phyloP scores from a whole-genome alignment of 768 basidiomycete species.

The Leccinum uliginosum region DNA sequence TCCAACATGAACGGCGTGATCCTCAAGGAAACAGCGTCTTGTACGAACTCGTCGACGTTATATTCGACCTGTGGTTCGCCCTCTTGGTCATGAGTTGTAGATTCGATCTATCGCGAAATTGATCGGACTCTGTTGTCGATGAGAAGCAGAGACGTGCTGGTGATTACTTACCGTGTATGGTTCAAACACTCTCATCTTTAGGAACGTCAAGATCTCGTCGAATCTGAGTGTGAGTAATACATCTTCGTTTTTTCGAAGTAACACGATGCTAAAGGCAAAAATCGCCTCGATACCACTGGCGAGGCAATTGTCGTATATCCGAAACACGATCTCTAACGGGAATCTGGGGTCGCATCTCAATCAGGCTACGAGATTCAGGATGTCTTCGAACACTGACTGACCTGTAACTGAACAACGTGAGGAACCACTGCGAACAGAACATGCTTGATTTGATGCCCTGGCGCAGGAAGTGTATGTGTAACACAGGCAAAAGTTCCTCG shows the following conservation, averaged over 20 bases:
- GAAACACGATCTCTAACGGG: constrained; percentile 89
- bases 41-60: constrained; percentile 77
- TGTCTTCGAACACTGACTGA: constrained; percentile 28
- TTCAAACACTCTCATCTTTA: constrained; percentile 82
- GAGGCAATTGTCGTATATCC: constrained; percentile 94
- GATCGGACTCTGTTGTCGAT: neutral
- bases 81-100: constrained; percentile 24
- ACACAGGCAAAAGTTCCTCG: constrained; percentile 87
- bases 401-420: constrained; percentile 96
- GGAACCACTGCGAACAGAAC: constrained; percentile 98
- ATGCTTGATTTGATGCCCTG: constrained; percentile 97
- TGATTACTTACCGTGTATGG: constrained; percentile 53
- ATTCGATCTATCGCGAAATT: constrained; percentile 21
- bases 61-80: constrained; percentile 37
- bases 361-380: neutral
- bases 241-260: constrained; percentile 87
- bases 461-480: constrained; percentile 89
- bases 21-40: constrained; percentile 77
- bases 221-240: constrained; percentile 77
- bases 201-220: constrained; percentile 81
- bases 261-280: constrained; percentile 87
- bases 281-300: constrained; percentile 97
- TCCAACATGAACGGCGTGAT: constrained; percentile 98
- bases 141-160: neutral
- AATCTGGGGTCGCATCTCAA: constrained; percentile 50